phyloP scores from a whole-genome alignment of 305 asterid genomes.

The Withania somnifera region DNA sequence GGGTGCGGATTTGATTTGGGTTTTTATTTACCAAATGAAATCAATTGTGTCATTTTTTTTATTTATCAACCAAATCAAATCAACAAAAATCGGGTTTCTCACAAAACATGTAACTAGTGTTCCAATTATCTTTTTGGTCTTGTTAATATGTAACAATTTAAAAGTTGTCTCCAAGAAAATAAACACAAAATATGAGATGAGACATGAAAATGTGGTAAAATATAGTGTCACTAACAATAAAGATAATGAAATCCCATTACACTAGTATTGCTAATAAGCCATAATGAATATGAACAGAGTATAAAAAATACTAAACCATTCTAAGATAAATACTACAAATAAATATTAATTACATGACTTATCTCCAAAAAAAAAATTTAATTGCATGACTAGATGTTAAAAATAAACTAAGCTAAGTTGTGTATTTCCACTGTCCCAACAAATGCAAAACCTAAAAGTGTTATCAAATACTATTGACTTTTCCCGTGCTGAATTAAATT shows the following conservation, averaged over 20 bases:
- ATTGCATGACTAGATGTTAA: too few relatives aligned
- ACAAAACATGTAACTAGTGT: neutral
- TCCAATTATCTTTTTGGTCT: neutral
- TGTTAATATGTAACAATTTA: neutral
- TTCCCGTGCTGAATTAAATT: too few relatives aligned
- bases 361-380: too few relatives aligned
- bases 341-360: too few relatives aligned
- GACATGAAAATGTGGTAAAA: too few relatives aligned
- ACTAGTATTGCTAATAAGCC: neutral
- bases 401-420: neutral
- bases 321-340: neutral
- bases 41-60: neutral
- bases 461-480: too few relatives aligned
- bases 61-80: neutral
- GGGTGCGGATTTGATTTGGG: neutral
- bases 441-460: too few relatives aligned
- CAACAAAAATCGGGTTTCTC: neutral
- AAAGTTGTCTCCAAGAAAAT: neutral
- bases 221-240: too few relatives aligned
- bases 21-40: neutral
- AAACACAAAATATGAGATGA: too few relatives aligned
- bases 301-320: too few relatives aligned
- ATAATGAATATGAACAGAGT: neutral
- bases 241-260: neutral
- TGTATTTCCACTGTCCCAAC: neutral